Evolutionary conservation across 768 basidiomycete species (phyloP), one percentile per base, ranked within the genome.

Genomic region (Auricularia heimuer): DNA sequence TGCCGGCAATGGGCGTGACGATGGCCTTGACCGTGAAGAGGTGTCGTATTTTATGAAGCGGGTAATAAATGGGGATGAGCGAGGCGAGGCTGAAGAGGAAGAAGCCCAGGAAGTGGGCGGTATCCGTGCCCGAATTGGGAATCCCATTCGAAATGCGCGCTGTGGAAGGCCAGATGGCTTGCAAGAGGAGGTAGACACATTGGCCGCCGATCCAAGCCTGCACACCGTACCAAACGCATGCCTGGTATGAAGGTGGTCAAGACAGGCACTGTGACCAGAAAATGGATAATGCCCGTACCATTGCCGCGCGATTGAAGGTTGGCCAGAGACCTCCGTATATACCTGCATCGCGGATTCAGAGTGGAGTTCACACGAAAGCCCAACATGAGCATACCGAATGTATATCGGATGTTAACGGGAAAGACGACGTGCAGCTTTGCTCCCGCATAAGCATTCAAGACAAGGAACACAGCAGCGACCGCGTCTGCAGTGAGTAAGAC

Each of bases 81-180:
- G 85, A 88, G 45, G 90, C 80, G 34, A 92, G 76, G 87, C 89
- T 93, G 79, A 92, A 94, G 65, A 94, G 78, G 80, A 94, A 87
- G 83, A 94, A 94, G 68, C 37, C 11, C n/a, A 39, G 47, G 65
- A 66, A 39, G 58, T 21, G 54, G 37, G 33, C 21, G 18, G 37
- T 47, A 54, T 45, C 61, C 8, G 54, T 51, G 54, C 45, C 44
- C 63, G n/a, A 14, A 45, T 63, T 56, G 35, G 8, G 34, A 79
- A 84, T 68, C 68, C 87, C 85, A 84, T 64, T 88, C 84, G 69
- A 82, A 76, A 67, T 88, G 81, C 14, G 87, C 80, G 64, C 84
- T 84, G 56, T 60, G 4, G 56, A 60, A 0, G 89, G 92, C 84
- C 86, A 92, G 74, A 93, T 88, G 10, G 89, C 80, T 47, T 85